Evolutionary conservation across 2,329 filamentous ascomycete genomes (phyloP).

Genomic region (Hypoxylon sp.): DNA sequence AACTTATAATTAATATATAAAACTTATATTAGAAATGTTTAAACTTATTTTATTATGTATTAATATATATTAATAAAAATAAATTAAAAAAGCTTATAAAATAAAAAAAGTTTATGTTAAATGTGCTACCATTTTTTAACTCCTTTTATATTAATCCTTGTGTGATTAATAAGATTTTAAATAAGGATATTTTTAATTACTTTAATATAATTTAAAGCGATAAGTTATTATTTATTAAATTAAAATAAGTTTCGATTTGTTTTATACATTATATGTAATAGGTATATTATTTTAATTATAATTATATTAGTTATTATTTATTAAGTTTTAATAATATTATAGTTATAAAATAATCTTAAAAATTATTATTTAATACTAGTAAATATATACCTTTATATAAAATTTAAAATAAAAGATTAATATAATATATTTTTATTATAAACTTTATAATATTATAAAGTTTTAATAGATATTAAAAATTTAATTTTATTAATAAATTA

Average conservation of each 20-base stretch:
- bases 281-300: not conserved
- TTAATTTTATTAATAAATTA: too few species aligned
- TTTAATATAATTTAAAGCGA: not conserved
- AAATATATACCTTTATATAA: not conserved
- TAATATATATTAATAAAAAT: not conserved
- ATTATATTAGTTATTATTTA: not conserved
- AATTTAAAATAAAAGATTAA: not conserved
- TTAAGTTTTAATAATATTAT: not conserved
- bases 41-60: not conserved
- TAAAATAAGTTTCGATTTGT: not conserved
- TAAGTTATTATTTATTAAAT: not conserved
- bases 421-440: not conserved
- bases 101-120: not conserved
- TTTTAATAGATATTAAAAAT: too few species aligned
- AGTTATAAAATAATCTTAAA: not conserved
- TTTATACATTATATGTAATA: not conserved
- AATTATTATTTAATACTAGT: not conserved
- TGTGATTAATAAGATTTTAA: not conserved
- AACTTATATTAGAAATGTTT: not conserved
- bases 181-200: not conserved
- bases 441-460: too few species aligned
- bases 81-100: not conserved
- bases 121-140: not conserved
- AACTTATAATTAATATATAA: conserved; percentile 1
- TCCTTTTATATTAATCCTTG: not conserved